A percentile compares a stretch with the other conserved stretches of the same genome.
Conservation (phyloP, 2,329 filamentous ascomycete genomes). For the Fusarium guadeloupense region DNA sequence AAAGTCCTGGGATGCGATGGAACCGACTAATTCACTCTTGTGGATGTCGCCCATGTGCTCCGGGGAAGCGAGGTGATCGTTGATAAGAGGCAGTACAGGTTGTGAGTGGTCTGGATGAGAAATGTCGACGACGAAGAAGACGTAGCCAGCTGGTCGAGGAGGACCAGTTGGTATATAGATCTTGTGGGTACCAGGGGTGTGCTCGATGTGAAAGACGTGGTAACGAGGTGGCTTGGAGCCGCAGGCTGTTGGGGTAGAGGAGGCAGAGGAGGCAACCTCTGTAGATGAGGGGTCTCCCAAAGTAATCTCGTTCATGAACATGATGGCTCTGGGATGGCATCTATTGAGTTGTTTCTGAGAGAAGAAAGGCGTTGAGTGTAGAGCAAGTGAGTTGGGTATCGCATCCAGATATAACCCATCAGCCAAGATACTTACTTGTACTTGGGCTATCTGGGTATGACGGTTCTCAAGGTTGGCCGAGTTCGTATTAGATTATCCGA, state of each 20-base stretch:
- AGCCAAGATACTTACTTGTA: background rate
- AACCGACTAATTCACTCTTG: constrained; percentile 30
- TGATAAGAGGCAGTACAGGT: constrained; percentile 6
- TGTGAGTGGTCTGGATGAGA: background rate
- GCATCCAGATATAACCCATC: constrained; percentile 8
- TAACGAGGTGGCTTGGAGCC: constrained; percentile 4
- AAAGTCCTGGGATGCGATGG: constrained; percentile 29
- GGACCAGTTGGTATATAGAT: constrained; percentile 27
- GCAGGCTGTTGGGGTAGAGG: background rate
- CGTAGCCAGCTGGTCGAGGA: constrained; percentile 17
- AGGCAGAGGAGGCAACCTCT: background rate
- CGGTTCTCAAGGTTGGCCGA: constrained; percentile 1
- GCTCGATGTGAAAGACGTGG: constrained; percentile 34
- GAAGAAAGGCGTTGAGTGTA: background rate
- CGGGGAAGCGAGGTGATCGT: constrained; percentile 8
- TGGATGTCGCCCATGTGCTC: constrained; percentile 19
- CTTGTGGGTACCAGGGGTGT: constrained; percentile 28
- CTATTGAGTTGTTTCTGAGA: background rate
- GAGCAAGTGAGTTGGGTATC: background rate
- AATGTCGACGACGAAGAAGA: constrained; percentile 11
- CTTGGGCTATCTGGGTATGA: background rate
- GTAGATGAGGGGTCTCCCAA: background rate
- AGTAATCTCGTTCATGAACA: constrained; percentile 3
- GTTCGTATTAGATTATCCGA: background rate
- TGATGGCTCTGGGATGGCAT: background rate